Percentiles rank a stretch among this genome's conserved stretches.
phyloP scores from a whole-genome alignment of 2,329 filamentous ascomycete genomes.

The Penicillium sp. region DNA sequence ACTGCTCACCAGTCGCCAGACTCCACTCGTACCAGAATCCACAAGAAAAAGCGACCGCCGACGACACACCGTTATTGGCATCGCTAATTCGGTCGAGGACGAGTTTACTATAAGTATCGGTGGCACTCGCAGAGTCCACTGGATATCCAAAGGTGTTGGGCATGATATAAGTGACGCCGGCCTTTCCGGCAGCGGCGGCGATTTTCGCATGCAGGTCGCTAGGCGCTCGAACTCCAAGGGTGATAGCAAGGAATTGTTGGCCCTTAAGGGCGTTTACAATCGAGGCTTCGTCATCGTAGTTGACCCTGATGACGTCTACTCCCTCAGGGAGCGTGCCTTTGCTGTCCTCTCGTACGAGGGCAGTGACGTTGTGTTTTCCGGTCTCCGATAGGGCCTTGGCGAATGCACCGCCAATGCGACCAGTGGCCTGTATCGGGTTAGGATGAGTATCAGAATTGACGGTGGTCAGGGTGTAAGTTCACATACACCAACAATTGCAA shows the following conservation, averaged over 20 bases:
- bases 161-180: slow-evolving; percentile 56
- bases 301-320: slow-evolving; percentile 43
- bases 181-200: slow-evolving; percentile 55
- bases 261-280: slow-evolving; percentile 52
- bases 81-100: slow-evolving; percentile 19
- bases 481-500: slow-evolving; percentile 40
- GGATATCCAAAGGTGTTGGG: slow-evolving; percentile 50
- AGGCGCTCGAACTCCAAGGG: slow-evolving; percentile 45
- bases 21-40: slow-evolving; percentile 58
- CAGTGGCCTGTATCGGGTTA: slow-evolving; percentile 30
- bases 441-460: neutral
- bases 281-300: slow-evolving; percentile 49
- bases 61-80: slow-evolving; percentile 37
- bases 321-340: slow-evolving; percentile 44
- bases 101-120: slow-evolving; percentile 29
- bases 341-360: slow-evolving; percentile 48
- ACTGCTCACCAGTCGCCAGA: slow-evolving; percentile 33
- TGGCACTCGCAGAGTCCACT: slow-evolving; percentile 20
- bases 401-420: slow-evolving; percentile 32
- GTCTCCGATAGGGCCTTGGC: slow-evolving; percentile 43
- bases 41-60: slow-evolving; percentile 45
- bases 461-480: neutral
- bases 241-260: slow-evolving; percentile 59
- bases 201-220: slow-evolving; percentile 49
- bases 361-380: slow-evolving; percentile 54